Evolutionary conservation across 164 flowering plant genomes (phyloP).

Genomic region (Brasenia schreberi): DNA sequence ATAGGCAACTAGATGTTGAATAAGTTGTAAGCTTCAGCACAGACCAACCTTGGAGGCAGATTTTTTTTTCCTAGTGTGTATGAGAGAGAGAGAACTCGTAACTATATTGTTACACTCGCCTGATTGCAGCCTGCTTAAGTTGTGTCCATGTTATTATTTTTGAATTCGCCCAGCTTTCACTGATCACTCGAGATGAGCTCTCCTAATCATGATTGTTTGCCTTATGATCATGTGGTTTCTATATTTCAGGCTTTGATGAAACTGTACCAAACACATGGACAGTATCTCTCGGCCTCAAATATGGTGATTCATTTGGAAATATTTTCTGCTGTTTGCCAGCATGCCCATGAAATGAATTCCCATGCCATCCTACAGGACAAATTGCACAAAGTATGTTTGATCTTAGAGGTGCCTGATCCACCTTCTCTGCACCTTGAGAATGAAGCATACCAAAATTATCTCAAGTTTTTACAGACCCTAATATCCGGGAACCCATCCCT

Average conservation of each 20-base stretch:
- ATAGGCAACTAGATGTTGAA: too few relatives aligned
- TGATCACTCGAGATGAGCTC: too few relatives aligned
- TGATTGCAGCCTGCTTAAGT: not conserved
- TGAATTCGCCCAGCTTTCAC: too few relatives aligned
- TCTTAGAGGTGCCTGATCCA: constrained; percentile 71
- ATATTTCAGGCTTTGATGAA: constrained; percentile 52
- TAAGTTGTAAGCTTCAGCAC: too few relatives aligned
- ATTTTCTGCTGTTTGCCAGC: constrained; percentile 44
- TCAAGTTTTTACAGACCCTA: constrained; percentile 46
- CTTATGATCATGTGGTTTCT: not conserved
- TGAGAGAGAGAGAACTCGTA: too few relatives aligned
- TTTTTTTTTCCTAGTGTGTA: too few relatives aligned
- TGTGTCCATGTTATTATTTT: too few relatives aligned
- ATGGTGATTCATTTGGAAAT: constrained; percentile 34
- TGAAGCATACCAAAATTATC: constrained; percentile 58
- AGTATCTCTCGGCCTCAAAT: constrained; percentile 32
- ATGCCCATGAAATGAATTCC: constrained; percentile 63
- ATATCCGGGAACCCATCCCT: constrained; percentile 25
- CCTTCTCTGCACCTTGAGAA: constrained; percentile 88
- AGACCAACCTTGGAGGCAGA: too few relatives aligned
- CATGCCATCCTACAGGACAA: constrained; percentile 38
- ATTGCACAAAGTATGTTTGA: constrained; percentile 57
- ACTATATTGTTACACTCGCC: not conserved
- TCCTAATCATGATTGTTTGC: too few relatives aligned
- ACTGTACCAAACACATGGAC: constrained; percentile 37